phyloP scores from a whole-genome alignment of 2,329 filamentous ascomycete genomes.

The Hirsutella minnesotensis region DNA sequence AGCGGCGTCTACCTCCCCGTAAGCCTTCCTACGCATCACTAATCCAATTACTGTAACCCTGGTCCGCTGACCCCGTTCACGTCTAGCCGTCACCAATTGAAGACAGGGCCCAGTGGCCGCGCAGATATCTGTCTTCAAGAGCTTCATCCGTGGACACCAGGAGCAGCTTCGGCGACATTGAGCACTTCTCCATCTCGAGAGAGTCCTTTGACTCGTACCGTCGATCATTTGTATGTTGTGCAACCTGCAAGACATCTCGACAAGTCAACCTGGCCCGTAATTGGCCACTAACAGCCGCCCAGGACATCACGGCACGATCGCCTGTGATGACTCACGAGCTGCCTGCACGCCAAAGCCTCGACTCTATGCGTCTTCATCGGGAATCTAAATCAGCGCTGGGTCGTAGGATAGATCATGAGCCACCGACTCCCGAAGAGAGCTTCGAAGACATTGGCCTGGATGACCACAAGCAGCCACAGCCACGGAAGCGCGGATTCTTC shows the following conservation, averaged over 20 bases:
- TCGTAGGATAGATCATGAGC: conserved; percentile 44
- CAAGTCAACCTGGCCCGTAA: background rate
- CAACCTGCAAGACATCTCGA: background rate
- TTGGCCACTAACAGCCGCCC: background rate
- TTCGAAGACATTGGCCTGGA: conserved; percentile 92
- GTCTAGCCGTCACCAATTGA: conserved; percentile 74
- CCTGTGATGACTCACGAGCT: conserved; percentile 52
- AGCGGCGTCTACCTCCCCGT: conserved; percentile 90
- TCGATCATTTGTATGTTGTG: conserved; percentile 70
- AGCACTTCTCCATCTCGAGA: conserved; percentile 88
- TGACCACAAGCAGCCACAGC: conserved; percentile 42
- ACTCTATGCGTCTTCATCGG: conserved; percentile 56
- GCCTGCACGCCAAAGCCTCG: conserved; percentile 65
- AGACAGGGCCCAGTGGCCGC: conserved; percentile 69
- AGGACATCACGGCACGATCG: conserved; percentile 87
- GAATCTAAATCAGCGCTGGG: conserved; percentile 50
- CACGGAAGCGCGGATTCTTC: conserved; percentile 59
- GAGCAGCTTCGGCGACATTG: conserved; percentile 65
- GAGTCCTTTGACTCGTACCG: conserved; percentile 97
- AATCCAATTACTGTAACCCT: background rate
- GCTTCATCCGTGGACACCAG: conserved; percentile 42
- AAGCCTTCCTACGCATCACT: conserved; percentile 21
- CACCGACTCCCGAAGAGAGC: conserved; percentile 60
- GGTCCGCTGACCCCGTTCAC: conserved; percentile 1
- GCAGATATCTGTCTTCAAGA: conserved; percentile 38